Base-by-base conservation (phyloP, 2,329 filamentous ascomycete genomes). In the Magnaporthales sp. region DNA sequence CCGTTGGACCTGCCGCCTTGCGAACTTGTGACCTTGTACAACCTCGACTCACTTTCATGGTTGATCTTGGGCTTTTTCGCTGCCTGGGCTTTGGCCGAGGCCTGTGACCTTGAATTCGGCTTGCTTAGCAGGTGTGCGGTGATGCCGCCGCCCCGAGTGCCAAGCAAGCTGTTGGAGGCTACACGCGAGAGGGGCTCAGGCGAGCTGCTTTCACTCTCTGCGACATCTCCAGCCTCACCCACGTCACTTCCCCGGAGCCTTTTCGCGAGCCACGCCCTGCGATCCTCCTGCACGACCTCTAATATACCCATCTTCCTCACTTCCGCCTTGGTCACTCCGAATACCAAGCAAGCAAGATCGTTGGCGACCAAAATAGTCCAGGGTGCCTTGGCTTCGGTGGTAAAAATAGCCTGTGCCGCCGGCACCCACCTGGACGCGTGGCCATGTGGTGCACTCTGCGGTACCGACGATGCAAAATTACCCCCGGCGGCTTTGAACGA, bases 341-440 rank as follows among this genome's bases (percentile, higher is more conserved):
- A 99, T n/a, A 98, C 90, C 60, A 99, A 83, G 77, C 95, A 99
- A 22, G 95, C 95, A 63, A 99, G 83, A 75, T 99, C 95, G 75
- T 99, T 99, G 64, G 95, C 95, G 3, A 95, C 92, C 66, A 97
- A 86, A 68, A 99, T 97, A 0, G 94, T 99, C 91, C 93, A 99
- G 3, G 94, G 95, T 9, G 92, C 86, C 70, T 90, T 88, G 15
- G 91, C 85, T 77, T 96, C 92, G n/a, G 95, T 99, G 8, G 94
- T 96, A 75, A 99, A 99, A 67, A 99, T 97, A 66, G 95, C 95
- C 76, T 99, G 95, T 5, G 94, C 91, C 58, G 92, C 91, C 8
- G 93, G 93, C 15, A 91, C 89, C 88, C 93, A 97, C 76, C 95
- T 88, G 72, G 91, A 95, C 67, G 92, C 91, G 77, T 97, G 93